Evolutionary conservation across 2,329 filamentous ascomycete species (phyloP), one percentile per base, ranked within the genome.

Genomic region (Pseudogymnoascus pannorum): DNA sequence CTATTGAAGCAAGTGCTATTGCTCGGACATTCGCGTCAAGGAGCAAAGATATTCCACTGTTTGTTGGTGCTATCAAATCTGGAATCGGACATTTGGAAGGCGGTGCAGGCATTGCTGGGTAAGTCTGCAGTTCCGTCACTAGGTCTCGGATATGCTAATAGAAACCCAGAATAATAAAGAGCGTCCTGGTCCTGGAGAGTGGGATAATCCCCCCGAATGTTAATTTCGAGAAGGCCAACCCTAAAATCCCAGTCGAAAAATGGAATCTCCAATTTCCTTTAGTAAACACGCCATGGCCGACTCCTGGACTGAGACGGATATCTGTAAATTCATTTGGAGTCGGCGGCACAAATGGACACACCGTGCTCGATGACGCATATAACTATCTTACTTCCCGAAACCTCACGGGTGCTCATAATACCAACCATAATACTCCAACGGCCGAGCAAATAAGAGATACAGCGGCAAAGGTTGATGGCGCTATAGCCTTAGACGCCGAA

Each of bases 281-380:
- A 20, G 24, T 29, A 29, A 20, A 22, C 26, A 29, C 22, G 51
- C 31, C 51, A 11, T 48, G 40, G 40, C 40, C 40, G 33, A 40
- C 20, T 12, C n/a, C 11, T 11, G 57, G 57, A 9, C n/a, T 60
- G 6, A 61, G 64, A 9, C 58, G 62, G 60, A 57, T 48, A 5
- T 65, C 63, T 24, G 51, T 68, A 14, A 68, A 67, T 36, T 61
- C 26, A 11, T 67, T 79, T 48, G 77, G 77, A 0, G 78, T 76
- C 29, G 77, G 77, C 6, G 77, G 77, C n/a, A 75, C 77, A 16
- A 79, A 79, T 63, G 75, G 74, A 2, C 77, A 79, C 64, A 71
- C 72, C 2, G 71, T 79, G n/a, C n/a, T 24, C 36, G 33, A 26
- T 22, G 33, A 48, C 20, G 63, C 8, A 18, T 26, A 59, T 33